Percentiles rank a stretch among this genome's conserved stretches.
phyloP scores from a whole-genome alignment of 2,329 filamentous ascomycete genomes.

The Pestalotiopsis sp. region DNA sequence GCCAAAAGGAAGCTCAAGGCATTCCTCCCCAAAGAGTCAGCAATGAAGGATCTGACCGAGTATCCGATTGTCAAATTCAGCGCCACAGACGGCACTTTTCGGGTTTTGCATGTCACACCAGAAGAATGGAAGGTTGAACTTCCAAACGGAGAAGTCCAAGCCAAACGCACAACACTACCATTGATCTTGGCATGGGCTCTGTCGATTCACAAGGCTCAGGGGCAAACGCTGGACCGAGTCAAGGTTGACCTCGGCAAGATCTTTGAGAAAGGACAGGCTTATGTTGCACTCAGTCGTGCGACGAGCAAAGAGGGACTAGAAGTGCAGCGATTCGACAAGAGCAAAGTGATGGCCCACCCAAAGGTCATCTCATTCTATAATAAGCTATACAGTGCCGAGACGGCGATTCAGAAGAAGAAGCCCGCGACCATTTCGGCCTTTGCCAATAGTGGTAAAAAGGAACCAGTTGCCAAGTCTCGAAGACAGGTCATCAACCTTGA shows the following conservation, averaged over 20 bases:
- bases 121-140: conserved; percentile 97
- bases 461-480: conserved; percentile 16
- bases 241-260: conserved; percentile 91
- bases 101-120: conserved; percentile 78
- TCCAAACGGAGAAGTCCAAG: conserved; percentile 92
- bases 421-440: conserved; percentile 41
- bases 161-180: conserved; percentile 79
- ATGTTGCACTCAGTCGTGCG: conserved; percentile 92
- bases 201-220: conserved; percentile 97
- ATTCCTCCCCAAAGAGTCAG: conserved; percentile 43
- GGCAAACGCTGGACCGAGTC: conserved; percentile 89
- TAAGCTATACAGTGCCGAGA: conserved; percentile 74
- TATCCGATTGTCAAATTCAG: conserved; percentile 87
- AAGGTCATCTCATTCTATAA: conserved; percentile 85
- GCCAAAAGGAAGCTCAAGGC: conserved; percentile 59
- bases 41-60: conserved; percentile 52
- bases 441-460: conserved; percentile 32
- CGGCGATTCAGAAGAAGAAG: conserved; percentile 38
- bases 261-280: conserved; percentile 97
- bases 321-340: conserved; percentile 84
- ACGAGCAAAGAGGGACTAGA: conserved; percentile 85
- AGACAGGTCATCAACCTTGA: conserved; percentile 36
- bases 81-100: conserved; percentile 73
- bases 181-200: conserved; percentile 96
- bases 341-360: conserved; percentile 92